Evolutionary conservation across 1,284 basidiomycete species (phyloP), one percentile per base, ranked within the genome.

Genomic region (Amylostereum chailletii): DNA sequence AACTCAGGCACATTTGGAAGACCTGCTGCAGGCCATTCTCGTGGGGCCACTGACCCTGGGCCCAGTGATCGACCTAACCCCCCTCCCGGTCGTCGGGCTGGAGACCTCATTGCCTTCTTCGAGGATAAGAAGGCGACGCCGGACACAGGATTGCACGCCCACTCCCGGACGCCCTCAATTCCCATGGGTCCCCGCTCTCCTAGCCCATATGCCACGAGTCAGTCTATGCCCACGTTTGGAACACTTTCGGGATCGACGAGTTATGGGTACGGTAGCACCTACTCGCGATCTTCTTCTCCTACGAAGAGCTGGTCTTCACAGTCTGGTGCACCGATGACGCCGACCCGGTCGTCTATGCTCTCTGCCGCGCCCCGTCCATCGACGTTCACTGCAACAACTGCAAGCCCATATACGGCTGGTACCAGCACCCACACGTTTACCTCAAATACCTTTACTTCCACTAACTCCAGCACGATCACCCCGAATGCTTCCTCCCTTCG

Each of bases 71-170:
- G 72, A 60, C 49, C 65, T 61, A 38, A 70, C 65, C 47, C 68
- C 19, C 79, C 79, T 26, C 70, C 67, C 40, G 79, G 77, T 5
- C 76, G 78, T 34, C 76, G 83, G 11, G 75, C 84, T 0, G 83
- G 75, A 10, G 79, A 85, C 51, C 71, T 89, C 40, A 84, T 86
- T 41, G 84, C 86, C 0, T 78, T 83, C 40, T 90, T 88, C 53
- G 87, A 90, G 57, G 75, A 81, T 33, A 76, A 72, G 42, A 68
- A 67, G 7, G 62, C 63, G 2, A 53, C 56, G 0, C 62, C 64
- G 31, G 58, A 62, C 10, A 63, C 63, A 6, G 55, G 61, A 0
- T 60, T 65, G 3, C 60, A 53, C 42, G 38, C 58, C n/a, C 51
- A 44, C 7, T 51, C 41, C 30, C 48, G 81, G 29, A 68, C 72